These are phyloP conservation scores for Lentinula novae-zelandiae DNA, from an alignment of 1,284 basidiomycete species.

Conservation along the genomic window DNA sequence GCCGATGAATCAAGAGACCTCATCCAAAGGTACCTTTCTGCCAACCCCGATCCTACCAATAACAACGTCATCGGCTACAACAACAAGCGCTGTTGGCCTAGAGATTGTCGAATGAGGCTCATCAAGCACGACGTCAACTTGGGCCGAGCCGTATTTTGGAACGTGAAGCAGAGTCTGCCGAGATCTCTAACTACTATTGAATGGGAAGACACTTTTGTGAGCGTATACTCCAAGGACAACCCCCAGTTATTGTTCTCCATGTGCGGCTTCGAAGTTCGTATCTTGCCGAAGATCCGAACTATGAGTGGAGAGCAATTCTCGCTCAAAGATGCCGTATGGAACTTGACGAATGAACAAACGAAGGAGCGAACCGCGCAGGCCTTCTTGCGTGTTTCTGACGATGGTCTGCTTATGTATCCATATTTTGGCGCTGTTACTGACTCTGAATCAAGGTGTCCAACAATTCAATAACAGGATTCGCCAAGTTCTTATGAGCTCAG, in stretches of 20 bases:
- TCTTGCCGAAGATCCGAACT: conserved; percentile 92
- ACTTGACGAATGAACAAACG: conserved; percentile 91
- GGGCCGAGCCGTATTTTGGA: conserved; percentile 98
- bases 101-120: conserved; percentile 97
- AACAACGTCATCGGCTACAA: conserved; percentile 99
- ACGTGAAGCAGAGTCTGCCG: conserved; percentile 96
- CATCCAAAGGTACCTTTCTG: conserved; percentile 95
- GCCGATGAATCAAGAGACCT: conserved; percentile 97
- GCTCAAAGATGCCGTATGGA: conserved; percentile 97
- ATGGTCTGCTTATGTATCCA: conserved; percentile 43
- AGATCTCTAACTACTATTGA: conserved; percentile 97
- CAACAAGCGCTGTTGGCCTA: conserved; percentile 97
- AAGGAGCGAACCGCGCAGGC: conserved; percentile 98
- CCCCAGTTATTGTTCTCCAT: conserved; percentile 98
- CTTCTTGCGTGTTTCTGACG: conserved; percentile 95
- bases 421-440: conserved; percentile 15
- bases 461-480: conserved; percentile 96
- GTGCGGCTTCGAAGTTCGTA: conserved; percentile 97
- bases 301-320: conserved; percentile 96
- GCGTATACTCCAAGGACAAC: conserved; percentile 97
- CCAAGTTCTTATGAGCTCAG: conserved; percentile 98
- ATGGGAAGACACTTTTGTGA: conserved; percentile 97
- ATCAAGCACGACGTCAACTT: conserved; percentile 99
- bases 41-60: conserved; percentile 97
- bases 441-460: conserved; percentile 65